Base-by-base conservation (phyloP, 2,329 filamentous ascomycete species). In the Harringtonia lauricola region DNA sequence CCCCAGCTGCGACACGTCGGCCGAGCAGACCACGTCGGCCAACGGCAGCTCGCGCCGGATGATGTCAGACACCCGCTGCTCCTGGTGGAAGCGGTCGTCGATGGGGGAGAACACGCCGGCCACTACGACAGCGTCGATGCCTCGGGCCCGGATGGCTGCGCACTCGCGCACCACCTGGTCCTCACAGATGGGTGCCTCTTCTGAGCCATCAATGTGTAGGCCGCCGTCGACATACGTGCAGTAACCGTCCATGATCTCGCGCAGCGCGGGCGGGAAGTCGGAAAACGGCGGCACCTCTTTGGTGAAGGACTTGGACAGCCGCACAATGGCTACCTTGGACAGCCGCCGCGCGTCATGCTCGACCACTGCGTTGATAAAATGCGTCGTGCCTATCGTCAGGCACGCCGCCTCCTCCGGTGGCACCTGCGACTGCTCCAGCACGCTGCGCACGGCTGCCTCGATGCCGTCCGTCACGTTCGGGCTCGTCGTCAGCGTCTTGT, bases 61-160 rank as follows among this genome's bases (percentile, higher is more conserved):
- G 35, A 76, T 70, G 3, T 61, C 58, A 3, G 64, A 62, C 4
- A 70, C 72, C 4, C 62, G 57, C 33, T 70, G 60, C 55, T 78
- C 74, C 54, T 79, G 74, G 35, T 57, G 57, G 51, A 68, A 67
- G 4, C 64, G 50, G 10, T 69, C 66, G 52, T 81, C 75, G 22
- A 78, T 72, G 0, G 75, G 74, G 8, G 70, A 73, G 56, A 75
- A 79, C 9, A 78, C 67, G 2, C 75, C 74, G 5, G 71, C 67
- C 4, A 81, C 59, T 0, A 76, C 74, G 2, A 81, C 60, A 31
- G 64, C 65, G 17, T 42, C 54, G 58, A 61, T 37, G 4, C 55
- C 49, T 13, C 51, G 49, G 17, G 43, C 41, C 24, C 47, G 49
- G 43, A 62, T 58, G 17, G 26, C 37, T 2, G 34, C 19, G 34